Percentiles rank a stretch among this genome's conserved stretches.
phyloP scores from a whole-genome alignment of 371 early-diverging fungal genomes.

The Lichtheimia ramosa region DNA sequence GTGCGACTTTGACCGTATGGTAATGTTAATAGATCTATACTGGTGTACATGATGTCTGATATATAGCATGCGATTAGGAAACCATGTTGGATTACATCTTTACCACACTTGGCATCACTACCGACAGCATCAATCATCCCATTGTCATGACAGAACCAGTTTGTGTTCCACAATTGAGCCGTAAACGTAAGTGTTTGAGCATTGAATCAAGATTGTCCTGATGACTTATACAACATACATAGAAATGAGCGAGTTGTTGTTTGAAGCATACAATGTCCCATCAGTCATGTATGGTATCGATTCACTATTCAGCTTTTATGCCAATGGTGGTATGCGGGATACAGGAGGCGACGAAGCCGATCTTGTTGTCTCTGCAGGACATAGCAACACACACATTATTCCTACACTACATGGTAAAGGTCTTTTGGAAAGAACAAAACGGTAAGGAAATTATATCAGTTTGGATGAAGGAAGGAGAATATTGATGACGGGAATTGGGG shows the following conservation, averaged over 20 bases:
- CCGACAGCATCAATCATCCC: constrained; percentile 69
- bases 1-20: constrained; percentile 72
- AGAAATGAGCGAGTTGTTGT: constrained; percentile 84
- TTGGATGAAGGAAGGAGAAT: background rate
- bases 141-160: constrained; percentile 85
- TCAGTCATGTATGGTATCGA: constrained; percentile 86
- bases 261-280: constrained; percentile 82
- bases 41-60: background rate
- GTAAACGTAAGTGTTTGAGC: constrained; percentile 60
- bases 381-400: constrained; percentile 74
- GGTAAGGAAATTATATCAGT: constrained; percentile 32
- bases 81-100: constrained; percentile 84
- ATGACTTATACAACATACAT: too few species aligned
- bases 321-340: constrained; percentile 48
- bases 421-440: constrained; percentile 57
- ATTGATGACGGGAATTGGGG: background rate
- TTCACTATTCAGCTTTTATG: constrained; percentile 79
- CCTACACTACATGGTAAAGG: constrained; percentile 70
- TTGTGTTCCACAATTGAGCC: constrained; percentile 73
- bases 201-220: background rate
- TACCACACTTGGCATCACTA: constrained; percentile 73
- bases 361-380: constrained; percentile 73
- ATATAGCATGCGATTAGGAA: constrained; percentile 52
- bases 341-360: constrained; percentile 52
- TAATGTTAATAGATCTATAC: constrained; percentile 13